Evolutionary conservation across 1,139 yeast genomes (phyloP), one percentile per base, ranked within the genome.

Genomic region (Ogataea hybrid): DNA sequence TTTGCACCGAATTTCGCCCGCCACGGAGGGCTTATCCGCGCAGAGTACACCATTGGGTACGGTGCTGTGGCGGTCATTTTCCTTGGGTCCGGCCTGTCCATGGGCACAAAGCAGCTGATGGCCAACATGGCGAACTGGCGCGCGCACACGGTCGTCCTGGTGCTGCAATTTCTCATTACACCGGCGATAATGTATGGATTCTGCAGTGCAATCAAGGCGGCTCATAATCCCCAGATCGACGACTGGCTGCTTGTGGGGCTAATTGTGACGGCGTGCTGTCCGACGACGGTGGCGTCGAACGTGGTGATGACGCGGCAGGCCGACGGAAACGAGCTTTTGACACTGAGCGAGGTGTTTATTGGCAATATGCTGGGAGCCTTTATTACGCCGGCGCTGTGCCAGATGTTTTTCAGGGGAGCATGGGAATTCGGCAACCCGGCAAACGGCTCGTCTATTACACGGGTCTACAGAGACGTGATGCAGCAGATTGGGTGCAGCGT

Each of bases 381-480:
- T 54, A 70, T 89, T 21, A 84, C 96, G 0, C 96, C 96, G 0
- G 92, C 94, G 0, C 65, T 88, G 40, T 73, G 81, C 6, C 96
- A 88, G 58, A 65, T 88, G 79, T 87, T 75, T 58, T 59, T 77
- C 52, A 63, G 71, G 2, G 68, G 71, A 8, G 63, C 70, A 0
- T 87, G 94, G 82, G 71, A 67, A 10, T 86, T 81, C 59, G 96
- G 92, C n/a, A 87, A 87, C 57, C 96, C 97, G 4, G 79, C 85
- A 1, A 62, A 66, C 39, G 84, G 76, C 1, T 61, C 76, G 3
- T 59, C 73, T 11, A 73, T 86, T 35, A 68, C 45, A 20, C 64
- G 69, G 10, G 75, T 88, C 42, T 88, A 88, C 62, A 71, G 70
- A 16, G 69, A 79, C 41, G 95, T 87, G 35, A 83, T 88, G 90